Evolutionary conservation across 768 basidiomycete species (phyloP).

Genomic region (Kwoniella europaea): DNA sequence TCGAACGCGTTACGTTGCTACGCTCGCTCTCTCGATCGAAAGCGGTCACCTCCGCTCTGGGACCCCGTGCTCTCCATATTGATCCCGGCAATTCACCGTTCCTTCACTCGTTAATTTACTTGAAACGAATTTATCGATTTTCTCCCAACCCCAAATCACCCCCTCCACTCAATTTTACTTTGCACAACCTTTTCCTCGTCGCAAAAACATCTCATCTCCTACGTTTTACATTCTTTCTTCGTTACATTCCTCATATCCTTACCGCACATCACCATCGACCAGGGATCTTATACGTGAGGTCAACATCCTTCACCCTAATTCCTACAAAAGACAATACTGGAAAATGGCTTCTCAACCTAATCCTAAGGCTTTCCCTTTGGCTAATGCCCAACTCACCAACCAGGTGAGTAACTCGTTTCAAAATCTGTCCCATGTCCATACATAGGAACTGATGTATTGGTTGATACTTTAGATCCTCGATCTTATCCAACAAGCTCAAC

Average conservation of each 20-base stretch:
- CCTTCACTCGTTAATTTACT: neutral
- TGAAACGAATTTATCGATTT: constrained; percentile 9
- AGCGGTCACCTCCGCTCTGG: constrained; percentile 12
- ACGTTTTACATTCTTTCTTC: constrained; percentile 10
- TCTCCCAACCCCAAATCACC: constrained; percentile 8
- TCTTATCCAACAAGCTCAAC: constrained; percentile 89
- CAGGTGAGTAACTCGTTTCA: constrained; percentile 64
- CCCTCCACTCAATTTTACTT: constrained; percentile 4
- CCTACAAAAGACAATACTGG: neutral
- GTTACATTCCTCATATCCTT: constrained; percentile 11
- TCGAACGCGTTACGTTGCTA: neutral
- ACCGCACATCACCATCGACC: constrained; percentile 27
- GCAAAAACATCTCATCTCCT: constrained; percentile 3
- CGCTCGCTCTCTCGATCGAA: neutral
- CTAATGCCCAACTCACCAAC: constrained; percentile 85
- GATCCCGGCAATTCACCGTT: constrained; percentile 15
- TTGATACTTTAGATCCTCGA: constrained; percentile 76
- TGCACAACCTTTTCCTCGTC: neutral
- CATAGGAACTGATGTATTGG: constrained; percentile 7
- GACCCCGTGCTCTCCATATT: constrained; percentile 9
- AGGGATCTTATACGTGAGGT: constrained; percentile 53
- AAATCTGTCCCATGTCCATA: neutral
- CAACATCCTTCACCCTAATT: constrained; percentile 12
- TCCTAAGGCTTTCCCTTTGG: constrained; percentile 86
- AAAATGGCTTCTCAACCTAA: constrained; percentile 61